Evolutionary conservation across 176 grass and related monocot species (phyloP).

Genomic region (Musa acuminata): DNA sequence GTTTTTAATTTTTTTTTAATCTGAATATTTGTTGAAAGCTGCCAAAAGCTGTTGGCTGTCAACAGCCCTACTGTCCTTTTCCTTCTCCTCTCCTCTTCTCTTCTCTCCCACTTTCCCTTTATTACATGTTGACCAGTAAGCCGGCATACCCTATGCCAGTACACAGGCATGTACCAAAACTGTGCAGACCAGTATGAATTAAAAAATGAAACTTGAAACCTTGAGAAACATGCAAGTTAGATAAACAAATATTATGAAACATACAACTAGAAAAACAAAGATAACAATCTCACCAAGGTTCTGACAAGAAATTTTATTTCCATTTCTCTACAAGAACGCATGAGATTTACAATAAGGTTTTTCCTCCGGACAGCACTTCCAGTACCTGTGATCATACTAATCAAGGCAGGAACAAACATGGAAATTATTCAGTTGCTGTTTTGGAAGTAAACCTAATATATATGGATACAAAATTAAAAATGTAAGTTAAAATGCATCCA

Average conservation of each 20-base stretch:
- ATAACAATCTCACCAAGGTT: slow-evolving; percentile 56
- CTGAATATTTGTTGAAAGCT: too few species aligned
- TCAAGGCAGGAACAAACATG: slow-evolving; percentile 23
- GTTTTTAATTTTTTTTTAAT: too few species aligned
- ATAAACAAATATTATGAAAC: neutral
- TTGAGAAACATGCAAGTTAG: neutral
- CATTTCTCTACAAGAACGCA: slow-evolving; percentile 94
- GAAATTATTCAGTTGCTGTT: neutral
- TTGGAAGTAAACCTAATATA: neutral
- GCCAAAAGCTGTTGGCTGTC: too few species aligned
- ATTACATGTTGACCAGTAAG: too few species aligned
- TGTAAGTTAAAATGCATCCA: neutral
- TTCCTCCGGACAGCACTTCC: slow-evolving; percentile 73
- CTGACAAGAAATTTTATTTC: slow-evolving; percentile 96
- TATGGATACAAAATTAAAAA: neutral
- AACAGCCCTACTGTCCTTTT: too few species aligned
- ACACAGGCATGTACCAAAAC: too few species aligned
- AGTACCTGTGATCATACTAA: slow-evolving; percentile 66
- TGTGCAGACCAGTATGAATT: too few species aligned
- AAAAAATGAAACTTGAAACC: neutral
- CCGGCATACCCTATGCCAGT: too few species aligned
- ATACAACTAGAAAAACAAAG: slow-evolving; percentile 11
- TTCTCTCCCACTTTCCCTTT: too few species aligned
- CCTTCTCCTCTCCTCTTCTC: too few species aligned
- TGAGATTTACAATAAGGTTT: slow-evolving; percentile 72